Evolutionary conservation across 176 grass and related monocot species (phyloP), one percentile per base, ranked within the genome.

Genomic region (Raddia guianensis): DNA sequence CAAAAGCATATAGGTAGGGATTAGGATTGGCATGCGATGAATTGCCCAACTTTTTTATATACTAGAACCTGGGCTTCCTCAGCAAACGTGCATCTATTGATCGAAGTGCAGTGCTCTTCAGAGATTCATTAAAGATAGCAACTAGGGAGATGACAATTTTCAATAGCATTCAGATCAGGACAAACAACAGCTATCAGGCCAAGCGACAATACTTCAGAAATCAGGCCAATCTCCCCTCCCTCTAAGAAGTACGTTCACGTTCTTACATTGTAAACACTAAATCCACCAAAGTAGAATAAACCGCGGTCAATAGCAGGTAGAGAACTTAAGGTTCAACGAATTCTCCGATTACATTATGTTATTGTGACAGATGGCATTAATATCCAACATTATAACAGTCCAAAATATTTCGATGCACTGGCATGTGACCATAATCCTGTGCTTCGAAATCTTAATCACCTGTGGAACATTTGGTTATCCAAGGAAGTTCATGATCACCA

Each of bases 401-500:
- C 33, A 5, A 77, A 52, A 68, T 9, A 67, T 46, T n/a, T 49
- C 3, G 35, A 19, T 33, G 2, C 43, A 40, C 37, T 40, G 37
- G 37, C 37, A 2, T 3, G 37, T 40, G 37, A 40, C 37, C 37
- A 40, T 40, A 40, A 40, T 40, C 37, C 37, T 40, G 37, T 0
- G 1, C 4, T 79, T 78, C 80, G 79, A 68, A 79, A 74, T 79
- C 51, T 69, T 45, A 47, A 83, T 12, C 64, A 42, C 43, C 46
- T 44, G 8, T 44, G 35, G 4, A 0, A 56, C 35, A 74, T 1
- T 12, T 61, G 46, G 19, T 90, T 78, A 98, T 65, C 95, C 95
- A 12, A 98, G 90, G 86, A 92, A 98, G 59, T 92, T 91, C 92
- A 94, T 94, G 82, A 98, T 94, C 60, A 98, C 95, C 44, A 98